These are phyloP conservation scores for Leccinum griseonigrum DNA, from an alignment of 1,284 basidiomycete species.

Conservation along the genomic window DNA sequence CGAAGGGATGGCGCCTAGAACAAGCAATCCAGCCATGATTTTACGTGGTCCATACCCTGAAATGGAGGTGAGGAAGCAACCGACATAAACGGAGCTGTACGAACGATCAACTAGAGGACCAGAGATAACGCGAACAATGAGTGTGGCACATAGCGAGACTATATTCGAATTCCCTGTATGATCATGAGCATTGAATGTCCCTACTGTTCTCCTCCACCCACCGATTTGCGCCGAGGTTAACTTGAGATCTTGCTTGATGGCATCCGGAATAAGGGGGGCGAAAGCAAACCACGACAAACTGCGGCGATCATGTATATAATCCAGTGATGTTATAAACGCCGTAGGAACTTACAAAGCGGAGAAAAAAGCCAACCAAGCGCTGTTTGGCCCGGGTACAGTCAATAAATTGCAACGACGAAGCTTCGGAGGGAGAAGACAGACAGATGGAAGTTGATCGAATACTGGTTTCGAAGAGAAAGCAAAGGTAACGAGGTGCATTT, in stretches of 20 bases:
- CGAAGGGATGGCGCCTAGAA: constrained; percentile 62
- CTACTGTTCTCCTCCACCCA: constrained; percentile 8
- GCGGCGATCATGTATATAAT: constrained; percentile 18
- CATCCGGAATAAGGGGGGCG: constrained; percentile 59
- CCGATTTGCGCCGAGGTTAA: constrained; percentile 47
- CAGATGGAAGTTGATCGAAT: constrained; percentile 53
- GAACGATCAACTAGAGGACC: constrained; percentile 58
- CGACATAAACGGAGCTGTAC: constrained; percentile 13
- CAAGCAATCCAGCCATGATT: constrained; percentile 57
- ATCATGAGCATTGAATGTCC: background rate
- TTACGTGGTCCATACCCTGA: constrained; percentile 53
- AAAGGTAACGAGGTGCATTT: constrained; percentile 58
- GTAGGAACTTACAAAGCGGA: constrained; percentile 36
- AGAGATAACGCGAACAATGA: constrained; percentile 51
- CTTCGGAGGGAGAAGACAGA: constrained; percentile 17
- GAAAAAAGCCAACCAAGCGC: constrained; percentile 49
- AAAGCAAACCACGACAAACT: constrained; percentile 67
- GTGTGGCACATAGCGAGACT: constrained; percentile 52
- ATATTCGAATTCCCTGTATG: constrained; percentile 54
- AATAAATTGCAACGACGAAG: background rate
- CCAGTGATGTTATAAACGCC: background rate
- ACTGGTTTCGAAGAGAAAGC: constrained; percentile 50
- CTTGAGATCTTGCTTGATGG: constrained; percentile 55
- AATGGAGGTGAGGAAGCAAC: background rate
- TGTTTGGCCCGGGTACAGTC: constrained; percentile 14